A percentile compares a stretch with the other conserved stretches of the same genome.
Evolutionary conservation across 441 rosid species (phyloP).

Genomic region (Populus hybrid): DNA sequence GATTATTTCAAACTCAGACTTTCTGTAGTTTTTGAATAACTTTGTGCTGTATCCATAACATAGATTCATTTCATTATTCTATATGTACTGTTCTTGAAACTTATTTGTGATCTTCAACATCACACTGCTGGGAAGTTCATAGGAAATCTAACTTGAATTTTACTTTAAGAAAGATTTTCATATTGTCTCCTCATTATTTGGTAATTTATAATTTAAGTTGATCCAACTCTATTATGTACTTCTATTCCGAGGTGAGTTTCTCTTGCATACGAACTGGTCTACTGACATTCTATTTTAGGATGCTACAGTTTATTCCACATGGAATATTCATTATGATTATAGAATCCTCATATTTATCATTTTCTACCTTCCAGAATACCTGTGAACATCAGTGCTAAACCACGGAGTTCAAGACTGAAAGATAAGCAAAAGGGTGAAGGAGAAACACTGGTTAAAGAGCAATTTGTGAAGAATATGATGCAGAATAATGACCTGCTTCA

Average conservation of each 20-base stretch:
- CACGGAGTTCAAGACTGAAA: constrained; percentile 91
- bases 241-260: not conserved
- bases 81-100: not conserved
- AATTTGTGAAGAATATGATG: constrained; percentile 63
- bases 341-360: constrained; percentile 7
- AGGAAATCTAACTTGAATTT: not conserved
- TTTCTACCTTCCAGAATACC: constrained; percentile 58
- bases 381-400: constrained; percentile 46
- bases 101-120: not conserved
- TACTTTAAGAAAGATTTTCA: not conserved
- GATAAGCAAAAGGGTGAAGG: constrained; percentile 91
- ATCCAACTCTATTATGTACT: not conserved
- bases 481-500: constrained; percentile 69
- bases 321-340: not conserved
- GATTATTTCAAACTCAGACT: constrained; percentile 8
- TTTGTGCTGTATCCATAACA: not conserved
- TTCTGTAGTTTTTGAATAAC: not conserved
- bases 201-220: not conserved
- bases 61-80: not conserved
- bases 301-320: not conserved
- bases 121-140: not conserved
- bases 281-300: not conserved
- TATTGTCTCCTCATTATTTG: not conserved
- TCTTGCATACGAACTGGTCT: not conserved
- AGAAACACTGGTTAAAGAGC: constrained; percentile 75